phyloP scores from a whole-genome alignment of 805 yeast genomes.

The Naumovozyma baii region DNA sequence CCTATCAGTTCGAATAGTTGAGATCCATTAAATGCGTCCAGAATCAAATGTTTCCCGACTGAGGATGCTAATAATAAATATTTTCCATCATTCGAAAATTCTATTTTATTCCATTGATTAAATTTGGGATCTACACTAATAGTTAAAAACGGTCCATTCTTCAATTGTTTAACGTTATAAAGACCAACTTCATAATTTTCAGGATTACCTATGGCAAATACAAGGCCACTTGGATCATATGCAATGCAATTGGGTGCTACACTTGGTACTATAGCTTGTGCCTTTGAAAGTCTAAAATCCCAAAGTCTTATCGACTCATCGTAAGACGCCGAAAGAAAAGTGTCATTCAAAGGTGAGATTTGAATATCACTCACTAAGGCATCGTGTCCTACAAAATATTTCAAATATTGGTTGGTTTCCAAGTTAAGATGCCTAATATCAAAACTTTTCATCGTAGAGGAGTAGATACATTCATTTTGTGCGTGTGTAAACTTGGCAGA shows the following conservation, averaged over 20 bases:
- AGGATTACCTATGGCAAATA: conserved; percentile 58
- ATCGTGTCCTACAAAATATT: conserved; percentile 84
- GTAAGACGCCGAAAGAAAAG: conserved; percentile 54
- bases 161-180: conserved; percentile 52
- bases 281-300: conserved; percentile 66
- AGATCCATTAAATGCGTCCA: conserved; percentile 63
- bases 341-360: conserved; percentile 59
- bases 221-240: conserved; percentile 75
- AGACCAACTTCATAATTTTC: conserved; percentile 40
- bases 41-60: conserved; percentile 46
- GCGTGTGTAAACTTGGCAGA: conserved; percentile 75
- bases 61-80: conserved; percentile 49
- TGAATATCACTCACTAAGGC: conserved; percentile 64
- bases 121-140: conserved; percentile 33
- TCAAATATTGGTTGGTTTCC: conserved; percentile 65
- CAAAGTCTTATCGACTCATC: conserved; percentile 80
- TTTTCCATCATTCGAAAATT: conserved; percentile 73
- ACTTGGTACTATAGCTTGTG: conserved; percentile 52
- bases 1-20: conserved; percentile 40
- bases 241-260: conserved; percentile 51
- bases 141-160: conserved; percentile 45
- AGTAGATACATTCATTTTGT: conserved; percentile 63
- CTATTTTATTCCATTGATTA: conserved; percentile 51
- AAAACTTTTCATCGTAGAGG: conserved; percentile 73
- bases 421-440: conserved; percentile 67